Conservation (phyloP, 2,329 filamentous ascomycete species). For the Phialocephala sp. region DNA sequence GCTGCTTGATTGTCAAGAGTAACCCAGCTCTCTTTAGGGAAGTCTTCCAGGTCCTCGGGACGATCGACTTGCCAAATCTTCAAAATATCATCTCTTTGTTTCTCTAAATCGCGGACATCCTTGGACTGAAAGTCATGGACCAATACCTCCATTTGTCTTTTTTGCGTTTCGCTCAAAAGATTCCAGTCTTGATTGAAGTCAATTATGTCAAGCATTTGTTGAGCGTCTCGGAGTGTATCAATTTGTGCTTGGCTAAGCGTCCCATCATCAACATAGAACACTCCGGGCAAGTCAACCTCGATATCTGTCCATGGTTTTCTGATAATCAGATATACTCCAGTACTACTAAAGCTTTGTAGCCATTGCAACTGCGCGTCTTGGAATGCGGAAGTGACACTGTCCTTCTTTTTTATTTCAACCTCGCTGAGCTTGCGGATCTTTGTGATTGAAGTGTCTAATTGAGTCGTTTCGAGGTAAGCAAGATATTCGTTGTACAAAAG, state of each 20-base stretch:
- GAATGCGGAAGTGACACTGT: not conserved
- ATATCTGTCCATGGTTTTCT: not conserved
- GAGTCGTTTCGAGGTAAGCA: not conserved
- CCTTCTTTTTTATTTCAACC: not conserved
- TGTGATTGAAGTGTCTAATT: not conserved
- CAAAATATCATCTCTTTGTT: not conserved
- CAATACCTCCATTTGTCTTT: not conserved
- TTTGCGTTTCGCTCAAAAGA: not conserved
- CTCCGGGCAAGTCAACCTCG: slow-evolving; percentile 18
- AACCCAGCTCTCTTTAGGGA: not conserved
- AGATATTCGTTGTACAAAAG: not conserved
- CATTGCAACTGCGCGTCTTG: not conserved
- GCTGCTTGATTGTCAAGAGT: not conserved
- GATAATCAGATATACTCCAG: slow-evolving; percentile 22
- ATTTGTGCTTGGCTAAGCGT: slow-evolving; percentile 3
- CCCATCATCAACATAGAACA: slow-evolving; percentile 26
- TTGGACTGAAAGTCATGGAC: not conserved
- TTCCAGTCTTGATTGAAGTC: not conserved
- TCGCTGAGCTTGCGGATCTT: not conserved
- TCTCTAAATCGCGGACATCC: not conserved
- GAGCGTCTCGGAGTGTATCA: slow-evolving; percentile 1
- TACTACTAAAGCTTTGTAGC: not conserved
- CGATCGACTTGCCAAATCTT: not conserved
- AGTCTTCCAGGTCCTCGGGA: not conserved
- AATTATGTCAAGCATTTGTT: slow-evolving; percentile 10